Evolutionary conservation across 2,329 filamentous ascomycete genomes (phyloP), one percentile per base, ranked within the genome.

Genomic region (Colletotrichum tabaci): DNA sequence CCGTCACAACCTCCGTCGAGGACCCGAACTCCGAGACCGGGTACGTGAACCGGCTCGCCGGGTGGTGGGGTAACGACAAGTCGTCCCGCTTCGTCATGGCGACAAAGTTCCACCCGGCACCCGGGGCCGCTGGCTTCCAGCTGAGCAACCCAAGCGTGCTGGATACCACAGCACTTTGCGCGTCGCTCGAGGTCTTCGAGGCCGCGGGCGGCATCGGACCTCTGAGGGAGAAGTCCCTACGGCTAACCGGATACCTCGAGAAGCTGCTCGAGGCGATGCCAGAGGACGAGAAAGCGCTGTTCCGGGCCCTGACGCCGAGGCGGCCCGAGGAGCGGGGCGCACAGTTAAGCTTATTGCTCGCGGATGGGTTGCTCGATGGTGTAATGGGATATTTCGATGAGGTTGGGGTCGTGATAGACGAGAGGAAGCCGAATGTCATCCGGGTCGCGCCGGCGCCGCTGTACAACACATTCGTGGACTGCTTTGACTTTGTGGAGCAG

Each of bases 51-150:
- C 88, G 95, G 4, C 84, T 98, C 2, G 87, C 90, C 44, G 95
- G 95, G 30, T 98, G 95, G 95, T 98, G 96, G 89, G 95, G 95
- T 62, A 92, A 90, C 64, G 92, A 95, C 82, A 94, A 94, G 81
- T 82, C 84, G 60, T 90, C 90, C 44, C 87, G 95, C 16, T 97
- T 98, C 84, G 87, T 90, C 75, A 98, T 98, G 95, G 90, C 92
- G 67, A 96, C 94, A 81, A 84, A 86, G 68, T 97, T 97, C 81
- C 84, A 91, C 50, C 94, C 95, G 4, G 93, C 93, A 9, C 84
- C 89, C 2, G 95, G 95, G 49, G 95, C 95, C 0, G 90, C 87
- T 44, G 95, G 95, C 4, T 98, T 90, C 82, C 94, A 97, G 81
- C 81, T 96, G n/a, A 94, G 92, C 61, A 98, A 98, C 79, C 94